Conservation (phyloP, 306 rosid genomes). For the Cucumis melo region DNA sequence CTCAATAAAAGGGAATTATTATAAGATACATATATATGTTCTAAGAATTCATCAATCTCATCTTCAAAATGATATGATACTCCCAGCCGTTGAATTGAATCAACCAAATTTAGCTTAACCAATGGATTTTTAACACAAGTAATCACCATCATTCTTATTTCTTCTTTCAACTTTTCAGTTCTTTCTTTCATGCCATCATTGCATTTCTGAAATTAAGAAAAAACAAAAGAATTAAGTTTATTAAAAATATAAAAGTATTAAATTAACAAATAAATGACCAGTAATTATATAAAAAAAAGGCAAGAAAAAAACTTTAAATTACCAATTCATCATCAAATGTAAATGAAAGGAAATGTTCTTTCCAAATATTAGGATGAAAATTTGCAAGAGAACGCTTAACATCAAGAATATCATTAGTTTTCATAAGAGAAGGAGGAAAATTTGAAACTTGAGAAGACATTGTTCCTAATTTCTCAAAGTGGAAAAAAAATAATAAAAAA, state of each 20-base stretch:
- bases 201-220: background rate
- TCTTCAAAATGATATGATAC: constrained; percentile 26
- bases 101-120: constrained; percentile 17
- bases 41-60: constrained; percentile 11
- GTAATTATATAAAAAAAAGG: too few species aligned
- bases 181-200: background rate
- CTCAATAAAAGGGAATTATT: background rate
- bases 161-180: constrained; percentile 7
- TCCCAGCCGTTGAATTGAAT: background rate
- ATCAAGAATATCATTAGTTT: too few species aligned
- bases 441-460: too few species aligned
- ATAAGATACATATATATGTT: background rate
- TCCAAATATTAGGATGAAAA: background rate
- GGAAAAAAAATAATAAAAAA: too few species aligned
- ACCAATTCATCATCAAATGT: background rate
- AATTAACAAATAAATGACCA: too few species aligned
- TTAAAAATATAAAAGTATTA: too few species aligned
- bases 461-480: too few species aligned
- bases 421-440: too few species aligned
- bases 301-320: too few species aligned
- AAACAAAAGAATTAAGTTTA: too few species aligned
- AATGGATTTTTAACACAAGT: background rate
- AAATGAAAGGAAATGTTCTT: background rate
- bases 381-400: too few species aligned
- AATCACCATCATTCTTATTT: constrained; percentile 15